Percentiles rank a stretch among this genome's conserved stretches.
Conservation (phyloP, 2,329 filamentous ascomycete species). For the Curvularia verruculosa region DNA sequence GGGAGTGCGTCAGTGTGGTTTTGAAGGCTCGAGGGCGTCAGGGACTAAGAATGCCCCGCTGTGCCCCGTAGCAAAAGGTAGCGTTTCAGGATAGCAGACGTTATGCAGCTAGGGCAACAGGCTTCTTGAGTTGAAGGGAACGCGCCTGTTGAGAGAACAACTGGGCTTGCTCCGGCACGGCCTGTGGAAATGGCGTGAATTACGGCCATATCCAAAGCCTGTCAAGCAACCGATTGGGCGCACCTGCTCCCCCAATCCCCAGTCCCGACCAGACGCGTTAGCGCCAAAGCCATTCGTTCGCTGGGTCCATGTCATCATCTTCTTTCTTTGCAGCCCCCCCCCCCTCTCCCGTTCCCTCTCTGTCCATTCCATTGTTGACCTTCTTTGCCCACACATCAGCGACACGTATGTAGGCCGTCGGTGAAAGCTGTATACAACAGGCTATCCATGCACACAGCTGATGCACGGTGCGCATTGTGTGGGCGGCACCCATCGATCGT, state of each 20-base stretch:
- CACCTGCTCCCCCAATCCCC: slow-evolving; percentile 1
- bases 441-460: not conserved
- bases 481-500: slow-evolving; percentile 8
- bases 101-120: slow-evolving; percentile 25
- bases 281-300: not conserved
- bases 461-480: slow-evolving; percentile 3
- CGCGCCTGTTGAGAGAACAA: slow-evolving; percentile 12
- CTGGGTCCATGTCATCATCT: not conserved
- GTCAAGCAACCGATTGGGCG: slow-evolving; percentile 9
- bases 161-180: slow-evolving; percentile 15
- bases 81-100: slow-evolving; percentile 28
- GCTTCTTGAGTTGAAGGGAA: slow-evolving; percentile 18
- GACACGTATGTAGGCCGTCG: not conserved
- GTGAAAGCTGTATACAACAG: not conserved
- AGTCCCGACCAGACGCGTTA: slow-evolving; percentile 16
- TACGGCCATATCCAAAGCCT: slow-evolving; percentile 14
- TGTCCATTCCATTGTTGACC: not conserved
- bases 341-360: not conserved
- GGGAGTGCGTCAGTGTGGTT: slow-evolving; percentile 23
- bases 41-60: slow-evolving; percentile 18
- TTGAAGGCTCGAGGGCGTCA: slow-evolving; percentile 16
- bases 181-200: slow-evolving; percentile 15
- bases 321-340: not conserved
- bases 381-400: not conserved
- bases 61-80: slow-evolving; percentile 20